phyloP scores from a whole-genome alignment of 768 basidiomycete genomes.

The Russula vinacea region DNA sequence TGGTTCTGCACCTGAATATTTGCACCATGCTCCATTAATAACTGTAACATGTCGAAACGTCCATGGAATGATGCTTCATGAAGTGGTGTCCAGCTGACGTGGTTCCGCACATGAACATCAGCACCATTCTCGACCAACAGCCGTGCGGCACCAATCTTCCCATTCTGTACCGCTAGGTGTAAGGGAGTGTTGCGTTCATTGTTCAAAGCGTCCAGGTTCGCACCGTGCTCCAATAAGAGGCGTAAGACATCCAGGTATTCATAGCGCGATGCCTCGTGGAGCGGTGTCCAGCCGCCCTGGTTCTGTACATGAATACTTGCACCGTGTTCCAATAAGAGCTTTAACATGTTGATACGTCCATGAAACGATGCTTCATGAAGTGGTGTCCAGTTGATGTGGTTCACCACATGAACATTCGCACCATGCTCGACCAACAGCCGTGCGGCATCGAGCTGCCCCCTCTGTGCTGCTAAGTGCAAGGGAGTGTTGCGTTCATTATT shows the following conservation, averaged over 20 bases:
- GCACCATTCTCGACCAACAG: neutral
- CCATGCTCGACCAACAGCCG: neutral
- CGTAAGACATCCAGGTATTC: neutral
- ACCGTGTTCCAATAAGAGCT: neutral
- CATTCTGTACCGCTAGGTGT: neutral
- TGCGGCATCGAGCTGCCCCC: neutral
- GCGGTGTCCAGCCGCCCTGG: neutral
- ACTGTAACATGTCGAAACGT: neutral
- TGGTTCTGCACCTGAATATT: too few species aligned
- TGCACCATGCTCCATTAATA: neutral
- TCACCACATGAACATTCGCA: too few species aligned
- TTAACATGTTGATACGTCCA: neutral
- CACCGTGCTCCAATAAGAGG: neutral
- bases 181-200: neutral
- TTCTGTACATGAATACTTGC: neutral
- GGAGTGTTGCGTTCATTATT: neutral
- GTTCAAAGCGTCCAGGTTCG: neutral
- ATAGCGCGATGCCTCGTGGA: neutral
- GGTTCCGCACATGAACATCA: neutral
- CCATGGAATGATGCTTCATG: neutral
- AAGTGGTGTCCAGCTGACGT: neutral
- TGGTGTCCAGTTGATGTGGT: neutral
- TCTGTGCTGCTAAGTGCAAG: neutral
- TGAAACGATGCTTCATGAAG: neutral
- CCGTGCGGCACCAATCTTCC: neutral